Base-by-base conservation (phyloP, 1,284 basidiomycete species). In the Puccinia coronata region DNA sequence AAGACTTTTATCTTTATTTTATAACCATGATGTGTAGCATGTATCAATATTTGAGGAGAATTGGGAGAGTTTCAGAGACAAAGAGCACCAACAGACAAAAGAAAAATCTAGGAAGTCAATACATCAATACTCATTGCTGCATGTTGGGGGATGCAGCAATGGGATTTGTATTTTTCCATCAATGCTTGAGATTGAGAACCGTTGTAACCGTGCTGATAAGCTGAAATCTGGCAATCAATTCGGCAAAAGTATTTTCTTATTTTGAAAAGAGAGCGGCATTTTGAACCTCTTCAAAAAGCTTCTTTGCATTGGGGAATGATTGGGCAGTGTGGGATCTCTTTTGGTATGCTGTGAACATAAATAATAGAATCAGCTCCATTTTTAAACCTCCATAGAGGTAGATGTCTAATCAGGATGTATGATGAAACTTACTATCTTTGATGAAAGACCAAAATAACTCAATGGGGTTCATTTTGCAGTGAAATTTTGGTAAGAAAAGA, bases 231-330 rank as follows among this genome's bases (percentile, higher is more conserved):
- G n/a, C n/a, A n/a, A n/a, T n/a, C n/a, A n/a, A n/a, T n/a, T n/a
- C n/a, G n/a, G n/a, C n/a, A n/a, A n/a, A n/a, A 75, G 41, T 59
- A 75, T 49, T 61, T 75, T 61, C 34, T 20, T 16, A 61, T 75
- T 11, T 55, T 75, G 23, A 61, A 5, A 9, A 75, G 28, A 20
- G 73, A 39, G 28, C 73, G 63, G 25, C 14, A 20, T 28, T 75
- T 36, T 39, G 2, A 28, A 75, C 39, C 14, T 28, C 11, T 43
- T 75, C 73, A 75, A 75, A 75, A 28, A 39, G 57, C 28, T 41
- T 39, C 73, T 75, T 75, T 20, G 34, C 57, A 39, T 28, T 34
- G n/a, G 53, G 49, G 57, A 75, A 75, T 12, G 55, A 20, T 47
- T 14, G 36, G 28, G 31, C 2, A 31, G 41, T 39, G 20, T 57